Base-by-base conservation (phyloP, 345 rosid genomes). In the Capsella bursapastoris region DNA sequence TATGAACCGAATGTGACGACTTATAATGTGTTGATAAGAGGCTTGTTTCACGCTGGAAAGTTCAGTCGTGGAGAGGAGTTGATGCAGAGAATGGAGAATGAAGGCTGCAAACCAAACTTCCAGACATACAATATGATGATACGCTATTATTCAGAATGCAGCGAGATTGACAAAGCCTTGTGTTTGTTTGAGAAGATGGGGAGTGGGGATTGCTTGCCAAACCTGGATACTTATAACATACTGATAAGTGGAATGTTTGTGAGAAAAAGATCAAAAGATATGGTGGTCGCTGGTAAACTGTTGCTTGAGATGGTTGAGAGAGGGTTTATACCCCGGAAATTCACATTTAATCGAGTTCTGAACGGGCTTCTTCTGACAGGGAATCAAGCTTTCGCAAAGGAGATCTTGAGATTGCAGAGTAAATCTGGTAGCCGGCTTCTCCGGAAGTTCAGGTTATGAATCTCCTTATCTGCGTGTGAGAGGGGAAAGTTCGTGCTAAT, bases 281-380 rank as follows among this genome's bases (percentile, higher is more conserved):
- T 90, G 82, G 28, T 89, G 70, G 82, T 88, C 53, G 97, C 98
- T 29, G 97, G 97, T 71, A 87, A 86, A 64, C 76, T 89, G 64
- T 80, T 91, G 79, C 72, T 91, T 77, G 93, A 94, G 83, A 94
- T 94, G 98, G 88, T 90, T 77, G 97, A 86, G 78, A 86, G 97
- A 80, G 93, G 97, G 63, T 94, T 89, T 82, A 68, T 88, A 34
- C 98, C 98, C 9, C 78, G 90, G 74, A 91, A 68, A 52, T 84
- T 91, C 66, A 87, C 84, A 74, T 89, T 90, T 81, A 89, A 85
- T 72, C 84, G 88, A 66, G 88, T 94, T 78, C 66, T 94, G 80
- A 80, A 91, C 59, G 97, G 98, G 65, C 96, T 94, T 68, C 82
- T 85, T 67, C 66, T 94, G 60, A 91, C 93, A 4, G 98, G 98